phyloP scores from a whole-genome alignment of 1,284 basidiomycete species.

The Porphyrellus sp. region DNA sequence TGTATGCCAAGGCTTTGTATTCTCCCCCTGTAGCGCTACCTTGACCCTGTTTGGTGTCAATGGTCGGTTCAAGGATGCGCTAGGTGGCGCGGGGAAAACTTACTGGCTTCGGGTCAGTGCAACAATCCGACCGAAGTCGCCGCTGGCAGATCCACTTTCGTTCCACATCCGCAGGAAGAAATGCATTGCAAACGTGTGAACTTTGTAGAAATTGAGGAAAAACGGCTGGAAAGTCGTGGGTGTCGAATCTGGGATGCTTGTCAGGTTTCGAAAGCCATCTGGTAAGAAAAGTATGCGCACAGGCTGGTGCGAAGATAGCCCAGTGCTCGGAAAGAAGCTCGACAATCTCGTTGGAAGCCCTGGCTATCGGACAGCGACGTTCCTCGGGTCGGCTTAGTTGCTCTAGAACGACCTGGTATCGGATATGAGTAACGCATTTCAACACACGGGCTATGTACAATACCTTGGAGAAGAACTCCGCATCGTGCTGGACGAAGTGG shows the following conservation, averaged over 20 bases:
- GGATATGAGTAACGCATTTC: conserved; percentile 1
- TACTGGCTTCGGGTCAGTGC: conserved; percentile 86
- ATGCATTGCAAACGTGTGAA: conserved; percentile 79
- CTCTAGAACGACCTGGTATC: conserved; percentile 69
- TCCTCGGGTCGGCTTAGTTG: conserved; percentile 77
- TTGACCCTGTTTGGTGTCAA: conserved; percentile 53
- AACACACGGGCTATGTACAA: neutral
- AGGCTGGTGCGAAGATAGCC: conserved; percentile 76
- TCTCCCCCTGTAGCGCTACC: conserved; percentile 75
- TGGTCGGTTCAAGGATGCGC: conserved; percentile 8
- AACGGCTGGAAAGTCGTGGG: conserved; percentile 86
- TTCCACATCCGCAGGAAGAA: conserved; percentile 97
- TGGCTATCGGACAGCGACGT: conserved; percentile 82
- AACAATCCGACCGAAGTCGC: conserved; percentile 80
- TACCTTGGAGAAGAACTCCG: conserved; percentile 82
- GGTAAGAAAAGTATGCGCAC: conserved; percentile 41
- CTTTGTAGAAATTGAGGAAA: conserved; percentile 82
- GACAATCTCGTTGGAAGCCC: conserved; percentile 84
- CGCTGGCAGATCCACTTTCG: conserved; percentile 80
- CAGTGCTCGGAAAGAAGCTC: conserved; percentile 87
- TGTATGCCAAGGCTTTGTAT: conserved; percentile 77
- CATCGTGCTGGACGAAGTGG: conserved; percentile 68
- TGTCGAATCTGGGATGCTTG: conserved; percentile 58
- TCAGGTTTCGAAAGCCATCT: conserved; percentile 20
- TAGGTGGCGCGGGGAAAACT: conserved; percentile 33